phyloP scores from a whole-genome alignment of 805 yeast genomes.

The Candida sonorensis region DNA sequence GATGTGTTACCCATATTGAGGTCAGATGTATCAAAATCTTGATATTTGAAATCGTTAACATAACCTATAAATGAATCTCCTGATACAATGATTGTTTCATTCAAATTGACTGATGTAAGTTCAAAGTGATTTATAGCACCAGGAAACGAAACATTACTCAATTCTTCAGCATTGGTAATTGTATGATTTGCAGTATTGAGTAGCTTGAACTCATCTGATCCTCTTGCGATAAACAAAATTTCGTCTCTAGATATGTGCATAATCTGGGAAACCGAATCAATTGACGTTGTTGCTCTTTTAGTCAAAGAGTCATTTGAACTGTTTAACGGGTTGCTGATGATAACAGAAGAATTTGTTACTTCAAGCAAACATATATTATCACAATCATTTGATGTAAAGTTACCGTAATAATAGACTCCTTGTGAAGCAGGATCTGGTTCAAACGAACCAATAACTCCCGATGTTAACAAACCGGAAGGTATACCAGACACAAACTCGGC shows the following conservation, averaged over 20 bases:
- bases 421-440: conserved; percentile 33
- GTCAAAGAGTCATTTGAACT: too few species aligned
- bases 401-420: conserved; percentile 65
- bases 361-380: conserved; percentile 59
- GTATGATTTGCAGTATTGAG: conserved; percentile 43
- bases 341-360: too few species aligned
- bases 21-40: conserved; percentile 31
- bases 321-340: too few species aligned
- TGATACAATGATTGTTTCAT: conserved; percentile 35
- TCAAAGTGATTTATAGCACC: conserved; percentile 25
- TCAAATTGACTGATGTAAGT: conserved; percentile 18
- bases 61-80: conserved; percentile 34
- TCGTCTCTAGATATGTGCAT: conserved; percentile 34
- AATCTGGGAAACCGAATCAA: conserved; percentile 51
- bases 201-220: conserved; percentile 36
- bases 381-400: conserved; percentile 48
- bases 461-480: conserved; percentile 28
- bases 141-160: conserved; percentile 21
- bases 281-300: too few species aligned
- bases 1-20: conserved; percentile 25
- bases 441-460: conserved; percentile 34
- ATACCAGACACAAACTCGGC: conserved; percentile 35
- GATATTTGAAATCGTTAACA: conserved; percentile 45
- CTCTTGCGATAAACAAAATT: conserved; percentile 30
- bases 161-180: conserved; percentile 13